phyloP scores from a whole-genome alignment of 129 eudicot genomes.

The Flaveria bidentis region DNA sequence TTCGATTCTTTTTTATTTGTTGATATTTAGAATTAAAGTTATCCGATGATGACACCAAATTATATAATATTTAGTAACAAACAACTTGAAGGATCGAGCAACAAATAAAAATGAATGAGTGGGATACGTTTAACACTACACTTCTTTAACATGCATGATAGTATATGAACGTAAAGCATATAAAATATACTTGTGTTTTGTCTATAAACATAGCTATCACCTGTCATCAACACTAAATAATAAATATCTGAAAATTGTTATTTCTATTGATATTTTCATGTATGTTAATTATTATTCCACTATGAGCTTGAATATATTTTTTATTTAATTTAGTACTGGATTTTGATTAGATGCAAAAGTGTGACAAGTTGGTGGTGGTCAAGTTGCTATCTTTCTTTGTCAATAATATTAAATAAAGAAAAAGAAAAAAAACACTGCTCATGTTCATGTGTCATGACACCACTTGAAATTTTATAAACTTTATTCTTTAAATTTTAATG shows the following conservation, averaged over 20 bases:
- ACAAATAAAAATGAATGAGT: too few relatives aligned
- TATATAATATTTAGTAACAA: too few relatives aligned
- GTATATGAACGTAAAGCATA: too few relatives aligned
- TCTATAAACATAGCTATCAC: too few relatives aligned
- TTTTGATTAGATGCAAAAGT: constrained; percentile 19
- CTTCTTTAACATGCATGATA: too few relatives aligned
- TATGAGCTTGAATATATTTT: neutral
- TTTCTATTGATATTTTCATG: neutral
- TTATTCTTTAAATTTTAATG: neutral
- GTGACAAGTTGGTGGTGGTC: constrained; percentile 33
- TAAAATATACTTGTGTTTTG: too few relatives aligned
- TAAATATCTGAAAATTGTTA: neutral
- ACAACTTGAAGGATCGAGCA: too few relatives aligned
- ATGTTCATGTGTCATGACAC: constrained; percentile 16
- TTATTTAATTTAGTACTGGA: constrained; percentile 9
- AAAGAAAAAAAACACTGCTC: neutral
- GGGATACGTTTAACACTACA: too few relatives aligned
- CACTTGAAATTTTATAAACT: neutral
- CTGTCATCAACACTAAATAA: neutral
- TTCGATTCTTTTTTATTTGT: too few relatives aligned
- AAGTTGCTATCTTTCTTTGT: constrained; percentile 33
- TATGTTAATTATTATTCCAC: neutral
- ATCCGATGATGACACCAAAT: too few relatives aligned
- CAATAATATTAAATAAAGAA: constrained; percentile 8
- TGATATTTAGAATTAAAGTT: too few relatives aligned